Evolutionary conservation across 2,329 filamentous ascomycete genomes (phyloP), one percentile per base, ranked within the genome.

Genomic region (Cladosporium sp.): DNA sequence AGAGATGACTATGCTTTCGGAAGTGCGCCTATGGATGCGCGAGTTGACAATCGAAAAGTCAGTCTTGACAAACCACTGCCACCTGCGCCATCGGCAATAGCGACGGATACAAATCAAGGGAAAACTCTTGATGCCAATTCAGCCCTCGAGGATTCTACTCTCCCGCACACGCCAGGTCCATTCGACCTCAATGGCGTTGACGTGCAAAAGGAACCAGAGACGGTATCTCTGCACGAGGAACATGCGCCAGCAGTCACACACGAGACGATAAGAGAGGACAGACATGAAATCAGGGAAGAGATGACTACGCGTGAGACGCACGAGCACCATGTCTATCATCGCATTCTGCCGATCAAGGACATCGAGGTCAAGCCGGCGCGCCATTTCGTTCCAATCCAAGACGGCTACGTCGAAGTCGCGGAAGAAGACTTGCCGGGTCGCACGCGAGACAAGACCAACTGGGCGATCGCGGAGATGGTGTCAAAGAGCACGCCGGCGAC

Each of bases 271-370:
- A 67, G 68, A 13, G 69, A 71, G 3, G 61, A 71, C 11, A 61
- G 69, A 9, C 76, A 77, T 54, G 68, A 79, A 45, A 68, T 79
- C 42, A 61, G 71, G 13, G 67, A 78, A 57, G 71, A 79, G 58
- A 58, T 61, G 18, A 74, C 80, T 46, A 74, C 72, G 6, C 74
- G 77, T 35, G 78, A 81, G 54, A 77, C 79, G 33, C 78, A 81
- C 64, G 74, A 74, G 33, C 71, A 81, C 61, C 73, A 80, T 56
- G 63, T 77, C 34, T 75, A 73, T 57, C 77, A 80, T 54, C 73
- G 74, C 22, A 68, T 78, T 22, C 72, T 77, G n/a, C 78, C 78
- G 3, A 70, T 81, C 18, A 69, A 75, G 28, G 75, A 81, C 49
- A 72, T 76, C 10, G 74, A 81, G 59, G 70, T 80, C 9, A 68